Evolutionary conservation across 306 rosid species (phyloP).

Genomic region (Cicer yamashitae): DNA sequence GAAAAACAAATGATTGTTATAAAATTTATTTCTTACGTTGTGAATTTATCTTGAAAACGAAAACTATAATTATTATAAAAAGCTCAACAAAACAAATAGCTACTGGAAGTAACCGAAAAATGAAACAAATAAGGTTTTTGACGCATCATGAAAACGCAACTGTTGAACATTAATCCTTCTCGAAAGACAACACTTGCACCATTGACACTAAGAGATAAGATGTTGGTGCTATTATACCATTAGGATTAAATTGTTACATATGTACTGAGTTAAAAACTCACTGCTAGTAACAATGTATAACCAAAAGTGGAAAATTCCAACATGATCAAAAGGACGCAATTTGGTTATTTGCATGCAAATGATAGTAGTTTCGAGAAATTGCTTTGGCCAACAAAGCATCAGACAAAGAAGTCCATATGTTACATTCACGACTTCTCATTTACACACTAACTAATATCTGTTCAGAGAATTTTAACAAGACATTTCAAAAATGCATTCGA

Average conservation of each 20-base stretch:
- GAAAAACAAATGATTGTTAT: neutral
- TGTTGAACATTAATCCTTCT: too few relatives aligned
- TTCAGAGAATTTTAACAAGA: conserved; percentile 2
- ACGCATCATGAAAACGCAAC: neutral
- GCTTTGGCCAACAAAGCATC: neutral
- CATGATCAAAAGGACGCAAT: neutral
- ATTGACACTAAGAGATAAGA: neutral
- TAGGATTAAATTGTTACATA: neutral
- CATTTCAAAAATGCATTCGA: conserved; percentile 18
- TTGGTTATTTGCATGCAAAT: neutral
- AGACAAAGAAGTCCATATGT: neutral
- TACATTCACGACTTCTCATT: neutral
- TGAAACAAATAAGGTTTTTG: neutral
- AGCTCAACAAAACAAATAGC: too few relatives aligned
- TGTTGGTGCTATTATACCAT: neutral
- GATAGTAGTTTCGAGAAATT: neutral
- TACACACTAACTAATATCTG: neutral
- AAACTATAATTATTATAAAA: neutral
- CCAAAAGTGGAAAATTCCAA: neutral
- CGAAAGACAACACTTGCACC: neutral
- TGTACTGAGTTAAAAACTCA: neutral
- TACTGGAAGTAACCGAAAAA: neutral
- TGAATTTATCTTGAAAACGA: neutral
- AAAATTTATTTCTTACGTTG: neutral
- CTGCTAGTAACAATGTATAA: neutral